A percentile compares a stretch with the other conserved stretches of the same genome.
These are phyloP conservation scores for Daldinia bambusicola DNA, from an alignment of 495 filamentous ascomycete genomes.

Conservation along the genomic window DNA sequence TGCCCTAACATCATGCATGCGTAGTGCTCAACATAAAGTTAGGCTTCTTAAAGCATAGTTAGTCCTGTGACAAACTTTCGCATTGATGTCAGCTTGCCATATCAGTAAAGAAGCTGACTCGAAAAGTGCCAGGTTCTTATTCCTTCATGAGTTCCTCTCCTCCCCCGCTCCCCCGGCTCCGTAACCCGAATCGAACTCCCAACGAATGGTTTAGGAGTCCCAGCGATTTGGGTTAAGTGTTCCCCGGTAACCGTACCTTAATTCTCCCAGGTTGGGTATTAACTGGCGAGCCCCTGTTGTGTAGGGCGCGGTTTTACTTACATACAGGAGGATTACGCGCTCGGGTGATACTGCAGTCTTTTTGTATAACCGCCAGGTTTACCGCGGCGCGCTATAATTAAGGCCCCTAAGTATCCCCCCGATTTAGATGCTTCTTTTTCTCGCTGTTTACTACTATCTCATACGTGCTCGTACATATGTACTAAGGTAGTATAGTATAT, in stretches of 20 bases:
- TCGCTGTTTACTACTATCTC: background rate
- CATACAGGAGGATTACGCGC: slow-evolving; percentile 35
- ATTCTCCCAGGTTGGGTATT: slow-evolving; percentile 33
- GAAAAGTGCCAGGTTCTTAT: slow-evolving; percentile 29
- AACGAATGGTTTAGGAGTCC: slow-evolving; percentile 37
- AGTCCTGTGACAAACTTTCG: slow-evolving; percentile 34
- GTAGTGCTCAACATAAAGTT: slow-evolving; percentile 7
- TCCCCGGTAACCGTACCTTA: slow-evolving; percentile 18
- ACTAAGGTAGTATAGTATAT: background rate
- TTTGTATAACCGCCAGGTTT: slow-evolving; percentile 23
- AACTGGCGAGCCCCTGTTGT: slow-evolving; percentile 37
- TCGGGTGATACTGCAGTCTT: slow-evolving; percentile 31
- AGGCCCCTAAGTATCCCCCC: slow-evolving; percentile 11
- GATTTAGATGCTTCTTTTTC: slow-evolving; percentile 10
- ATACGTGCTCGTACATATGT: background rate
- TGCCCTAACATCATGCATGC: slow-evolving; percentile 4
- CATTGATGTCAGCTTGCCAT: slow-evolving; percentile 29
- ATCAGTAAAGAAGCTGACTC: slow-evolving; percentile 23
- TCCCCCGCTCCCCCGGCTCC: slow-evolving; percentile 9
- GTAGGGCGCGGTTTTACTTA: slow-evolving; percentile 11
- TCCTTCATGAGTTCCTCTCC: slow-evolving; percentile 27
- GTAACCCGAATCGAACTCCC: slow-evolving; percentile 32
- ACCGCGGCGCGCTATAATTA: slow-evolving; percentile 24
- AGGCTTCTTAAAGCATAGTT: slow-evolving; percentile 20
- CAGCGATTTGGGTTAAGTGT: slow-evolving; percentile 27